These are phyloP conservation scores for Penicillium sp. DNA, from an alignment of 2,329 filamentous ascomycete genomes.

Conservation along the genomic window DNA sequence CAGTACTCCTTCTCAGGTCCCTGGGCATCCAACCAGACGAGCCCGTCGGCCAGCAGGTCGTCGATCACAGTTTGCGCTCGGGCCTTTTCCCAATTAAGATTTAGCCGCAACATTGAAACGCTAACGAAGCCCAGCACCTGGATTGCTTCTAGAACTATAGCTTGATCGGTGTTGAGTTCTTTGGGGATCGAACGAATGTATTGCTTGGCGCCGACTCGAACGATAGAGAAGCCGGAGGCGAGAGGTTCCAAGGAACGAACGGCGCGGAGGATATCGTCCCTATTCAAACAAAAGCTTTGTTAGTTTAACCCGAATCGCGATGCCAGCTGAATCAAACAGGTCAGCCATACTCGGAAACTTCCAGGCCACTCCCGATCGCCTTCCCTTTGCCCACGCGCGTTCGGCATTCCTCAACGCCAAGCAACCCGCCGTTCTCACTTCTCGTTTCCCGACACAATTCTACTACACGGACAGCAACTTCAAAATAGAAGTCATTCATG, in stretches of 20 bases:
- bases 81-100: conserved; percentile 80
- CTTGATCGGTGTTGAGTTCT: conserved; percentile 92
- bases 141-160: conserved; percentile 84
- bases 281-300: conserved; percentile 25
- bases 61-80: conserved; percentile 87
- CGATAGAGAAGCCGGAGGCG: conserved; percentile 80
- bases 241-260: conserved; percentile 84
- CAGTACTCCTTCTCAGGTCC: conserved; percentile 88
- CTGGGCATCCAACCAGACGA: conserved; percentile 93
- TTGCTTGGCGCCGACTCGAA: conserved; percentile 76
- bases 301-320: background rate
- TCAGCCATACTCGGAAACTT: conserved; percentile 68
- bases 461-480: conserved; percentile 91
- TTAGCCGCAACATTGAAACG: conserved; percentile 81
- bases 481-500: conserved; percentile 98
- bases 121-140: conserved; percentile 88
- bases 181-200: conserved; percentile 93
- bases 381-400: conserved; percentile 70
- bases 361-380: conserved; percentile 70
- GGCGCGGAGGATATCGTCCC: conserved; percentile 85
- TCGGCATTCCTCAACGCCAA: conserved; percentile 76
- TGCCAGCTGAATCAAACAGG: conserved; percentile 4
- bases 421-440: conserved; percentile 86
- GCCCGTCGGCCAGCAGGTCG: conserved; percentile 80
- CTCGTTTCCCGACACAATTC: conserved; percentile 86